Evolutionary conservation across 257 asterid genomes (phyloP).

Genomic region (Petunia secreta): DNA sequence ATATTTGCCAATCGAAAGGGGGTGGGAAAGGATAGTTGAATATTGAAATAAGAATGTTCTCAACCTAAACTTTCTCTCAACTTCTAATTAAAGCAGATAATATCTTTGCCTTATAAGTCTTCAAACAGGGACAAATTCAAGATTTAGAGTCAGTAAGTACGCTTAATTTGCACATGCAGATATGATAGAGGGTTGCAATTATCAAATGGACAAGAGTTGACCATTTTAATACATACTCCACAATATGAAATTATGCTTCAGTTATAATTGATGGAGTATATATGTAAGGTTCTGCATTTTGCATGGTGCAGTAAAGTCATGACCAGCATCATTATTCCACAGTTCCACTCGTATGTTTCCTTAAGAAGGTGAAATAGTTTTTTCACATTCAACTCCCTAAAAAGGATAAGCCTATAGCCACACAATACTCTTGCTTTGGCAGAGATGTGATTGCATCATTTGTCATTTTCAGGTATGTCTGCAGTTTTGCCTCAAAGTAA

Average conservation of each 20-base stretch:
- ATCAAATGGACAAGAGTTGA: not conserved
- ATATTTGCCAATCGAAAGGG: not conserved
- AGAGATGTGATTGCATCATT: not conserved
- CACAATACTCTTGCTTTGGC: not conserved
- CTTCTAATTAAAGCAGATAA: not conserved
- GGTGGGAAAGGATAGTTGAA: not conserved
- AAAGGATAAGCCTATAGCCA: not conserved
- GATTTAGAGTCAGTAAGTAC: not conserved
- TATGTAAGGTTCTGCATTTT: not conserved
- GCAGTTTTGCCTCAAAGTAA: no score
- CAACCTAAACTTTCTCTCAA: not conserved
- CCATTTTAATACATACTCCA: not conserved
- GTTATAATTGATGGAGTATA: not conserved
- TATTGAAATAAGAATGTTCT: not conserved
- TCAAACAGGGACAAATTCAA: not conserved
- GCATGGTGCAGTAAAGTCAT: not conserved
- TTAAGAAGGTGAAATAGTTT: constrained; percentile 1
- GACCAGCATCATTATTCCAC: not conserved
- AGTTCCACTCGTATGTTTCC: not conserved
- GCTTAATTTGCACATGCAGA: no score
- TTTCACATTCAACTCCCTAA: not conserved
- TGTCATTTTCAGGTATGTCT: not conserved
- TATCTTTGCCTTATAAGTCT: not conserved
- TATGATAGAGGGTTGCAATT: no score
- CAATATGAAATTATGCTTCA: not conserved